Percentiles rank a stretch among this genome's conserved stretches.
Conservation (phyloP, 2,329 filamentous ascomycete genomes). For the Leptographium lundbergii region DNA sequence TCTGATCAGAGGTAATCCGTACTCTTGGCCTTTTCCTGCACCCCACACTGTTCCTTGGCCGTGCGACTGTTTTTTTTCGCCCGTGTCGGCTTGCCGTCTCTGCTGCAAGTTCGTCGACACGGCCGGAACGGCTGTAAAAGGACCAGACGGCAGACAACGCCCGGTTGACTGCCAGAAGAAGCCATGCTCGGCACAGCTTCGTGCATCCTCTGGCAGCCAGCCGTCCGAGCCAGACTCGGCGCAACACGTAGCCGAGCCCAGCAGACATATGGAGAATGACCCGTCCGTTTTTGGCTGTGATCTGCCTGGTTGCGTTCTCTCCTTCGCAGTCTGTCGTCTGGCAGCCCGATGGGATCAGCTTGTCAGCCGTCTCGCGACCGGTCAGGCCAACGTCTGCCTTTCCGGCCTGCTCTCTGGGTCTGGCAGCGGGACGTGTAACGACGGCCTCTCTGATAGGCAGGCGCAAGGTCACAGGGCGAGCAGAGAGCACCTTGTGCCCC, state of each 20-base stretch:
- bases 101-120: background rate
- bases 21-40: background rate
- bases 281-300: background rate
- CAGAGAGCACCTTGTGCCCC: background rate
- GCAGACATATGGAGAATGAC: background rate
- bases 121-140: background rate
- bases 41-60: background rate
- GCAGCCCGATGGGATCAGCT: background rate
- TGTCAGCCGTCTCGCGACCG: background rate
- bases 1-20: background rate
- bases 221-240: background rate
- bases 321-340: no score
- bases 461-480: background rate
- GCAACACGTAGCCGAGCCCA: background rate
- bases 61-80: background rate
- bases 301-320: background rate
- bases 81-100: background rate
- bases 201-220: background rate
- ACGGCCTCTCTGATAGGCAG: background rate
- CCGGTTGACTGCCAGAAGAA: background rate
- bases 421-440: background rate
- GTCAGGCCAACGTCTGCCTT: background rate
- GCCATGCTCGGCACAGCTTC: no score
- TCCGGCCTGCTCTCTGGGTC: background rate
- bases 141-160: background rate